phyloP scores from a whole-genome alignment of 2,329 filamentous ascomycete genomes.

The Aspergillus hiratsukae region DNA sequence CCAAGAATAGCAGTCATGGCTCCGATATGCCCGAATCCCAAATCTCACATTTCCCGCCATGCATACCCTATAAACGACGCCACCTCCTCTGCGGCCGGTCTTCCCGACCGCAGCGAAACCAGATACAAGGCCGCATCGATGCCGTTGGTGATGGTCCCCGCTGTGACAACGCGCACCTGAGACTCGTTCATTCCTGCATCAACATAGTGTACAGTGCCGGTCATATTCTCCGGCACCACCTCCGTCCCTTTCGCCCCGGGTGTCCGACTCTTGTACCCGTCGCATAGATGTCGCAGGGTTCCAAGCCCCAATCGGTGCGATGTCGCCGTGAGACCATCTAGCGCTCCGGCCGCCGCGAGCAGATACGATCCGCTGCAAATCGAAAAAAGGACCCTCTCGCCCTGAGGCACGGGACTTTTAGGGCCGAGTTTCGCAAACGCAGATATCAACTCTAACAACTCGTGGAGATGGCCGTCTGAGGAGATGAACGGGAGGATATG shows the following conservation, averaged over 20 bases:
- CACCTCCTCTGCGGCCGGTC: not conserved
- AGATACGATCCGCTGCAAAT: not conserved
- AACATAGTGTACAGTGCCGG: not conserved
- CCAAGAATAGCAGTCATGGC: not conserved
- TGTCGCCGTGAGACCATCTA: not conserved
- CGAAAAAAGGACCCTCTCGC: not conserved
- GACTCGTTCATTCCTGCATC: not conserved
- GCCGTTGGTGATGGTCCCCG: not conserved
- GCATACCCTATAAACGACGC: not conserved
- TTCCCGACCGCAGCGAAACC: not conserved
- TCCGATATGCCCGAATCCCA: not conserved
- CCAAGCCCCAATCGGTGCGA: not conserved
- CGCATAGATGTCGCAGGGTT: not conserved
- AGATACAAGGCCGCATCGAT: slow-evolving; percentile 1
- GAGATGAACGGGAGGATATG: not conserved
- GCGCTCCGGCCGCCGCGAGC: not conserved
- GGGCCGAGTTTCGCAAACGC: not conserved
- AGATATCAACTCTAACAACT: not conserved
- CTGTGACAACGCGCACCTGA: not conserved
- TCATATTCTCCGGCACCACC: not conserved
- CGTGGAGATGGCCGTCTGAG: not conserved
- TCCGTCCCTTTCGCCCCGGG: not conserved
- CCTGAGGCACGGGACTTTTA: not conserved
- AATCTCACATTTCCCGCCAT: not conserved
- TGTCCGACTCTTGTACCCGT: not conserved